Evolutionary conservation across 2,329 filamentous ascomycete genomes (phyloP).

Genomic region (Cryphonectria carpinicola): DNA sequence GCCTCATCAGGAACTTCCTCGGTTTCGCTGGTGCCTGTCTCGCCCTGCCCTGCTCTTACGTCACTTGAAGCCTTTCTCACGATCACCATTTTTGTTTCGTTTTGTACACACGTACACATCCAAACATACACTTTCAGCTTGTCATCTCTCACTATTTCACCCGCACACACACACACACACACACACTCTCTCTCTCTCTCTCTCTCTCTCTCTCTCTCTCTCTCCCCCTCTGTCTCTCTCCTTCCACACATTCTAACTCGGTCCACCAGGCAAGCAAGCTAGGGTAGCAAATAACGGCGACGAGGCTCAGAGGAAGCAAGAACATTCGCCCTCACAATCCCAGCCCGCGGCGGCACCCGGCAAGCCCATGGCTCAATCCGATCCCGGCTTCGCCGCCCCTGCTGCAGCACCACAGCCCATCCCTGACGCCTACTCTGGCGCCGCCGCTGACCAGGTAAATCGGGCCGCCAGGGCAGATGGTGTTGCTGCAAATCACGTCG

Average conservation of each 20-base stretch:
- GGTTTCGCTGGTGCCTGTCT: conserved; percentile 5
- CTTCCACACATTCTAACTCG: conserved; percentile 36
- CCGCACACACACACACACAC: not conserved
- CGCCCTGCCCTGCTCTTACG: not conserved
- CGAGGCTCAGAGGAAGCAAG: conserved; percentile 56
- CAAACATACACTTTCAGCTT: not conserved
- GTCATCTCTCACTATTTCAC: not conserved
- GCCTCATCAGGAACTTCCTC: not conserved
- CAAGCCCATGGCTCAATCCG: conserved; percentile 57
- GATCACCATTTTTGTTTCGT: not conserved
- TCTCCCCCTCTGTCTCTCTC: not conserved
- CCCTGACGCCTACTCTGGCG: conserved; percentile 64
- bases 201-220: not conserved
- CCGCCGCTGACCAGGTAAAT: conserved; percentile 62
- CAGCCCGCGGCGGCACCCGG: conserved; percentile 54
- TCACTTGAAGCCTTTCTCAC: not conserved
- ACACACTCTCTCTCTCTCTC: not conserved
- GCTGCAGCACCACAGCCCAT: conserved; percentile 29
- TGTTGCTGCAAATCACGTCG: conserved; percentile 64
- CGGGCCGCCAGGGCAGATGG: conserved; percentile 70
- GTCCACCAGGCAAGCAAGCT: conserved; percentile 77
- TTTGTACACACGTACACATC: not conserved
- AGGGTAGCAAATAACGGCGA: conserved; percentile 62
- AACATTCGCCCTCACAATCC: conserved; percentile 53
- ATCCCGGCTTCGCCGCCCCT: conserved; percentile 44